These are phyloP conservation scores for Filosporella fistucella DNA, from an alignment of 495 filamentous ascomycete species.

Conservation along the genomic window DNA sequence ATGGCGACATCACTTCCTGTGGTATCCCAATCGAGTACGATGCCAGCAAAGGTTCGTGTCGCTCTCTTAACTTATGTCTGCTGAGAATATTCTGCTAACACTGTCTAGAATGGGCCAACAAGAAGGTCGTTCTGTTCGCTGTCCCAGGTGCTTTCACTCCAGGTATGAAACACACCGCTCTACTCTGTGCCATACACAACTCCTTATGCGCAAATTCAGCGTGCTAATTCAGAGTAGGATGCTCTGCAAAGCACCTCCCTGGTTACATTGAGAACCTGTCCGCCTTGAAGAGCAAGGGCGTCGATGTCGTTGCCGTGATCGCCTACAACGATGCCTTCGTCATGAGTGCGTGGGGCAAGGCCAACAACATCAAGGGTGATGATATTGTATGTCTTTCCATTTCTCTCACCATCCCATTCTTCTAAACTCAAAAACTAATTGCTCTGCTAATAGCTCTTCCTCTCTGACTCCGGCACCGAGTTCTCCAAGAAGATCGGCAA, in stretches of 20 bases:
- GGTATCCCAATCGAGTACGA: constrained; percentile 76
- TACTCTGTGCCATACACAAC: no score
- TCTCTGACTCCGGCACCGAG: constrained; percentile 68
- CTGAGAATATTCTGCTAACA: not conserved
- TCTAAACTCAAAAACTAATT: not conserved
- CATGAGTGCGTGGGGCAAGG: constrained; percentile 95
- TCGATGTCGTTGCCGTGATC: constrained; percentile 80
- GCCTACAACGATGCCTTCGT: constrained; percentile 89
- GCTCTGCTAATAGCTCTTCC: constrained; percentile 63
- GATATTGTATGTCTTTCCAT: constrained; percentile 59
- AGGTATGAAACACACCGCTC: no score
- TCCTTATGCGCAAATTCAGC: no score
- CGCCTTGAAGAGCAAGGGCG: constrained; percentile 75
- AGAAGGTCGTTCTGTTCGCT: constrained; percentile 88
- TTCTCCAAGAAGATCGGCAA: constrained; percentile 80
- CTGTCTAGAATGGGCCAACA: constrained; percentile 65
- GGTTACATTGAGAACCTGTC: constrained; percentile 74
- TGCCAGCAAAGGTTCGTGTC: constrained; percentile 59
- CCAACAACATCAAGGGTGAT: constrained; percentile 75
- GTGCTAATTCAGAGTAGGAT: no score
- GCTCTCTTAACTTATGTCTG: not conserved
- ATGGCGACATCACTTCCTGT: constrained; percentile 62
- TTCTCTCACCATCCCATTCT: not conserved
- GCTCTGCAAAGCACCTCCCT: constrained; percentile 81
- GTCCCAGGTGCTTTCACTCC: constrained; percentile 96